phyloP scores from a whole-genome alignment of 2,329 filamentous ascomycete species.

The Lecanosticta acicola region DNA sequence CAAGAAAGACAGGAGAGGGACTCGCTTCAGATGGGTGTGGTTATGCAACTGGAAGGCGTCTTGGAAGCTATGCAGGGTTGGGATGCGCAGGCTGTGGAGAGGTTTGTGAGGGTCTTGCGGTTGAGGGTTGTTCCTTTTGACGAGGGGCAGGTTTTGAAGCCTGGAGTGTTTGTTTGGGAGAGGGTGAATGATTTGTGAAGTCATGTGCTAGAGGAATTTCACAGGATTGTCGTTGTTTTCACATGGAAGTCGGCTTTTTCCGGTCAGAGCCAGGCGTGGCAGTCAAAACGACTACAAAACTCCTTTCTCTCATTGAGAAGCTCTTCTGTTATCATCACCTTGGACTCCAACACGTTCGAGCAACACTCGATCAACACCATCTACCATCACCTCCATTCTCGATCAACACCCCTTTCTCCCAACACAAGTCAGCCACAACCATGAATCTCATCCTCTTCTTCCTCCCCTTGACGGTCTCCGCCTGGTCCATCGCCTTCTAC shows the following conservation, averaged over 20 bases:
- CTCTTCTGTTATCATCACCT: too few relatives aligned
- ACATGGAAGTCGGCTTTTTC: too few relatives aligned
- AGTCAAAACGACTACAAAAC: too few relatives aligned
- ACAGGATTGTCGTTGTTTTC: too few relatives aligned
- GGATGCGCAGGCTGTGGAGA: constrained; percentile 5
- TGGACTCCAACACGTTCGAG: not conserved
- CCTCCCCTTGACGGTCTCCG: not conserved
- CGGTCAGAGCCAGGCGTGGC: too few relatives aligned
- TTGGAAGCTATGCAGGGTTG: constrained; percentile 7
- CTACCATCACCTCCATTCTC: not conserved
- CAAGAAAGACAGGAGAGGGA: not conserved
- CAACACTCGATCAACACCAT: not conserved
- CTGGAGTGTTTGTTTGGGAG: constrained; percentile 8
- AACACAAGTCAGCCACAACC: not conserved
- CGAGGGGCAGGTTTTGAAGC: constrained; percentile 4
- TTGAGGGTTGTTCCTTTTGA: constrained; percentile 6
- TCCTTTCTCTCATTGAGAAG: too few relatives aligned
- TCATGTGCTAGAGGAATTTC: too few relatives aligned
- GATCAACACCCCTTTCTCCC: not conserved
- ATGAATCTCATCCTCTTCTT: not conserved
- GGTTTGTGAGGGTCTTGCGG: constrained; percentile 5
- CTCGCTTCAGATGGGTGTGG: not conserved
- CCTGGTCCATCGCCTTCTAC: constrained; percentile 7
- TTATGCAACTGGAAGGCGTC: constrained; percentile 6
- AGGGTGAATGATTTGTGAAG: not conserved